These are phyloP conservation scores for Lasiosphaeria hispida DNA, from an alignment of 495 filamentous ascomycete species.

Conservation along the genomic window DNA sequence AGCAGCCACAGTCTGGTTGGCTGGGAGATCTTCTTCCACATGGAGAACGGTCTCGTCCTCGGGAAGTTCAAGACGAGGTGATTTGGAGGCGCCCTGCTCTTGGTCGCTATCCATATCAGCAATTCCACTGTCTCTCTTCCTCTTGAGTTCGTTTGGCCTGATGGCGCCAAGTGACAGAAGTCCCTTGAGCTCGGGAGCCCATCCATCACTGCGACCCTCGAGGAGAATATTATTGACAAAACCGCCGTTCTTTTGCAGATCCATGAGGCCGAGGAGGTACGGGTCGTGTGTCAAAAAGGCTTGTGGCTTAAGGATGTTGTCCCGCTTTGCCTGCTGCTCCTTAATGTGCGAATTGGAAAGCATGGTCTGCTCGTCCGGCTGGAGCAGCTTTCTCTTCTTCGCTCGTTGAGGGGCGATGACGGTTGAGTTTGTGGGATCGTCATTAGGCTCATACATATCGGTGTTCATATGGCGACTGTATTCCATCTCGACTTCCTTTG, in stretches of 20 bases:
- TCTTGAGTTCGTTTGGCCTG: constrained; percentile 77
- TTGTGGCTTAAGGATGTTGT: constrained; percentile 74
- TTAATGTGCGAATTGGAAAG: constrained; percentile 61
- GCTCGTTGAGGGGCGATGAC: constrained; percentile 60
- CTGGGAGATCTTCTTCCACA: constrained; percentile 48
- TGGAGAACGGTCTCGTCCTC: constrained; percentile 54
- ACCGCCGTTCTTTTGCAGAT: constrained; percentile 80
- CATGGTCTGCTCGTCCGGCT: constrained; percentile 64
- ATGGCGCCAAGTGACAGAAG: constrained; percentile 81
- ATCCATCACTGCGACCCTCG: constrained; percentile 69
- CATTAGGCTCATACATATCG: constrained; percentile 56
- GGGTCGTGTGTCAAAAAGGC: constrained; percentile 84
- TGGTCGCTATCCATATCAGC: constrained; percentile 70
- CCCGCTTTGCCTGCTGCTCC: constrained; percentile 72
- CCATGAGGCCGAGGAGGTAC: constrained; percentile 79
- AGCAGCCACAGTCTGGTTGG: constrained; percentile 47
- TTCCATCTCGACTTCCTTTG: constrained; percentile 52
- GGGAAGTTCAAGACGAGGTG: constrained; percentile 67
- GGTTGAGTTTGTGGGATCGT: constrained; percentile 42
- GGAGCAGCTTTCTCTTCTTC: constrained; percentile 75
- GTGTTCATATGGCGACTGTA: constrained; percentile 51
- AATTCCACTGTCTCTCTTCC: constrained; percentile 88
- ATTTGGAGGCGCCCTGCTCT: constrained; percentile 56
- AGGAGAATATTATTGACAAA: constrained; percentile 81
- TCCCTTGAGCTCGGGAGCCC: constrained; percentile 88